Percentiles rank a stretch among this genome's conserved stretches.
Evolutionary conservation across 2,329 filamentous ascomycete species (phyloP).

Genomic region (Epichloe gansuensis): DNA sequence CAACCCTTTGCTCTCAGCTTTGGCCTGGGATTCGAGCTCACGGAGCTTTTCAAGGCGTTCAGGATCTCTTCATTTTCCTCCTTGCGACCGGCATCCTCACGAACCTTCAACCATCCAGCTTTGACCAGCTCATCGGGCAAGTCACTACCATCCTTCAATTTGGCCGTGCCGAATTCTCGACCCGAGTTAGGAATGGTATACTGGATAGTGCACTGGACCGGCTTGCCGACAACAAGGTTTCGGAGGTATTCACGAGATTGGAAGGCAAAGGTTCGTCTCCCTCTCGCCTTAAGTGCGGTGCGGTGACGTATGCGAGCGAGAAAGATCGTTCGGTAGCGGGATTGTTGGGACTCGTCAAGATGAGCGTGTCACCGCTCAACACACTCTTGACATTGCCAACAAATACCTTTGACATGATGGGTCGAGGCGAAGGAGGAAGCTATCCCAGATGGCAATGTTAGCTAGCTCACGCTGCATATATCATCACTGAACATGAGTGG

Average conservation of each 20-base stretch:
- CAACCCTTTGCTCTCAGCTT: slow-evolving; percentile 65
- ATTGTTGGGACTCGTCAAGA: slow-evolving; percentile 72
- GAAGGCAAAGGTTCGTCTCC: slow-evolving; percentile 85
- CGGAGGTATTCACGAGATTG: slow-evolving; percentile 90
- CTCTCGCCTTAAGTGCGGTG: slow-evolving; percentile 75
- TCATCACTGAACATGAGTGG: too few species aligned
- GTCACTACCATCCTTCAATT: slow-evolving; percentile 61
- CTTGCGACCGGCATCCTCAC: slow-evolving; percentile 86
- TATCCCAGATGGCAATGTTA: not conserved
- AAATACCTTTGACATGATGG: slow-evolving; percentile 40
- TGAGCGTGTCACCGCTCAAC: slow-evolving; percentile 82
- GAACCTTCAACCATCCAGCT: slow-evolving; percentile 84
- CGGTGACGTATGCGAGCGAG: slow-evolving; percentile 84
- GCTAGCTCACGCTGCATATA: not conserved
- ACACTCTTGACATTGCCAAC: slow-evolving; percentile 82
- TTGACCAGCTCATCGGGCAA: slow-evolving; percentile 76
- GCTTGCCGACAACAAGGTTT: slow-evolving; percentile 72
- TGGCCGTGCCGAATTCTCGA: slow-evolving; percentile 77
- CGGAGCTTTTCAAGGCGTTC: slow-evolving; percentile 66
- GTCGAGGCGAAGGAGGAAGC: slow-evolving; percentile 11
- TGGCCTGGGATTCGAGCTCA: slow-evolving; percentile 65
- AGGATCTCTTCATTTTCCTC: slow-evolving; percentile 71
- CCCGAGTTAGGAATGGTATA: slow-evolving; percentile 80
- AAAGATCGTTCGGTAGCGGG: slow-evolving; percentile 73
- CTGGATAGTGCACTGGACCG: slow-evolving; percentile 70